Conservation (phyloP, 2,329 filamentous ascomycete genomes). For the Hymenotorrendiella dingleyae region DNA sequence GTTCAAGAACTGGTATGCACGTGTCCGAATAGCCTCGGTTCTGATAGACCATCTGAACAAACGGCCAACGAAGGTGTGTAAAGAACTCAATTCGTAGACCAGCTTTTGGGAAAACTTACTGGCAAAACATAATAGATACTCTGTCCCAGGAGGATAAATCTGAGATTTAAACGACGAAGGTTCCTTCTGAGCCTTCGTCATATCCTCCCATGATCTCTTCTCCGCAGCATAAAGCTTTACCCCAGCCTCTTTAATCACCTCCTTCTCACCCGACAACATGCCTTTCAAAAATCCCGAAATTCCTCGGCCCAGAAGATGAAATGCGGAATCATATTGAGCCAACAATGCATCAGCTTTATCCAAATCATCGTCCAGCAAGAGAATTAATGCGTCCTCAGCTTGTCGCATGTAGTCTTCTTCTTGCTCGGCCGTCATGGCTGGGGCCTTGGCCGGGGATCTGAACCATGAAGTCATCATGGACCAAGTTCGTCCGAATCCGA, state of each 20-base stretch:
- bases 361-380: conserved; percentile 88
- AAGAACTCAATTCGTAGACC: too few species aligned
- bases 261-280: conserved; percentile 85
- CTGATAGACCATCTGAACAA: too few species aligned
- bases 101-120: conserved; percentile 32
- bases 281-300: conserved; percentile 81
- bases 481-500: too few species aligned
- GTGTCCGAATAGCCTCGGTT: too few species aligned
- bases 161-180: conserved; percentile 45
- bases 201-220: conserved; percentile 66
- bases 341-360: conserved; percentile 72
- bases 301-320: conserved; percentile 77
- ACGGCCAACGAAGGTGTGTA: too few species aligned
- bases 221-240: conserved; percentile 70
- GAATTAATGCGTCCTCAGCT: conserved; percentile 57
- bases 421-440: conserved; percentile 30
- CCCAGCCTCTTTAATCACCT: conserved; percentile 79
- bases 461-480: conserved; percentile 30
- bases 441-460: conserved; percentile 20
- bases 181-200: conserved; percentile 67
- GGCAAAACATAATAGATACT: conserved; percentile 79
- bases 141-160: conserved; percentile 76
- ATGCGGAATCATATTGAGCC: conserved; percentile 70
- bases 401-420: conserved; percentile 52
- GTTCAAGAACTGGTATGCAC: too few species aligned